Evolutionary conservation across 2,329 filamentous ascomycete genomes (phyloP).

Genomic region (Ophiostoma perfectum): DNA sequence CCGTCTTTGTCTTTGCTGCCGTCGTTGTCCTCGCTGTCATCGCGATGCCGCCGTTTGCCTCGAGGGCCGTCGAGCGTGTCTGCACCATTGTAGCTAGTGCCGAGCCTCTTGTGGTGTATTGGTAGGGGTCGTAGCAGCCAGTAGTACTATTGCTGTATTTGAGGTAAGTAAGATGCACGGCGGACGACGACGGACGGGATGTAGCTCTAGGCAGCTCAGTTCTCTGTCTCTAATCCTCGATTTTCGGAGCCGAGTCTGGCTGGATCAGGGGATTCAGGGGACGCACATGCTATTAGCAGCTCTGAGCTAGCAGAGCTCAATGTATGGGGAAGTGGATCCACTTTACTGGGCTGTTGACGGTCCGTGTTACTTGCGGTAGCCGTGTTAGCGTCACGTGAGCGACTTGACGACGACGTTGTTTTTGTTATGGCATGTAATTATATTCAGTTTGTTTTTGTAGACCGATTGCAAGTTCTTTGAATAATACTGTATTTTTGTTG

Average conservation of each 20-base stretch:
- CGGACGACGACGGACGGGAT: neutral
- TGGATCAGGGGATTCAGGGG: constrained; percentile 2
- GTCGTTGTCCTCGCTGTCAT: constrained; percentile 14
- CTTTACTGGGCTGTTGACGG: neutral
- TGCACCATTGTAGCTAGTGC: constrained; percentile 21
- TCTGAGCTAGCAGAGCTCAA: neutral
- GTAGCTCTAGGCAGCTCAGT: constrained; percentile 1
- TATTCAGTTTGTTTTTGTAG: neutral
- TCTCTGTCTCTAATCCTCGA: neutral
- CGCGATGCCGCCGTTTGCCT: neutral
- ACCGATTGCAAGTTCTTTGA: no score
- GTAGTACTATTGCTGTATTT: no score
- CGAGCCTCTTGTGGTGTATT: neutral
- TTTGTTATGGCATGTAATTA: no score
- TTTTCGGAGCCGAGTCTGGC: neutral
- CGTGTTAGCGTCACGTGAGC: neutral
- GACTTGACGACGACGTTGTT: neutral
- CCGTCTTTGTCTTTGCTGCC: constrained; percentile 29
- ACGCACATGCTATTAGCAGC: constrained; percentile 5
- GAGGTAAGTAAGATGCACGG: no score
- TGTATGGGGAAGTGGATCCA: neutral
- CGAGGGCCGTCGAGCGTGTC: constrained; percentile 32
- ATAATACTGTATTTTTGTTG: no score
- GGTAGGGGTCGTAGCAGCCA: neutral
- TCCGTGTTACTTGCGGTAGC: neutral